Percentiles rank a stretch among this genome's conserved stretches.
These are phyloP conservation scores for Ascochyta pisi DNA, from an alignment of 2,329 filamentous ascomycete species.

Conservation along the genomic window DNA sequence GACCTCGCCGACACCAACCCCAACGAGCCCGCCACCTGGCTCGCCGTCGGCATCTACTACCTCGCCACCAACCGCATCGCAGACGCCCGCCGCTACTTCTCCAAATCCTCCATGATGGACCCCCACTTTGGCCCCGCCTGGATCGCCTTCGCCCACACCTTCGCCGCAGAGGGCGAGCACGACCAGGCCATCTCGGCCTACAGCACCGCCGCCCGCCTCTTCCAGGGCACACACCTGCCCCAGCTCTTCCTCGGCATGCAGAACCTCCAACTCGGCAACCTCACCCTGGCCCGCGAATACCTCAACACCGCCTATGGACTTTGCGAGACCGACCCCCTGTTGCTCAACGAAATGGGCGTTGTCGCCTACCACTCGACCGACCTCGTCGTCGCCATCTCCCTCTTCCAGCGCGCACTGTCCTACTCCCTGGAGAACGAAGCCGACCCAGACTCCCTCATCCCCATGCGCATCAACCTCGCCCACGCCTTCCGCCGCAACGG, in stretches of 20 bases:
- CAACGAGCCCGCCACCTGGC: constrained; percentile 88
- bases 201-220: constrained; percentile 90
- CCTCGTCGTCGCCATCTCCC: constrained; percentile 74
- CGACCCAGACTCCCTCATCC: constrained; percentile 81
- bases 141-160: constrained; percentile 99
- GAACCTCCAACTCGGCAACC: constrained; percentile 93
- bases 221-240: constrained; percentile 95
- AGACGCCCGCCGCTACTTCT: constrained; percentile 94
- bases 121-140: constrained; percentile 96
- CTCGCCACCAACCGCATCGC: constrained; percentile 87
- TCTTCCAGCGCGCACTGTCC: constrained; percentile 78
- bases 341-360: constrained; percentile 94
- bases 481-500: constrained; percentile 82
- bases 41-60: constrained; percentile 96
- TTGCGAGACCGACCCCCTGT: constrained; percentile 83
- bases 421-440: constrained; percentile 83
- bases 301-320: constrained; percentile 85
- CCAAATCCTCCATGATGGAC: constrained; percentile 96
- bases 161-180: constrained; percentile 95
- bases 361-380: constrained; percentile 93
- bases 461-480: constrained; percentile 85
- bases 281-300: constrained; percentile 92
- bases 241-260: constrained; percentile 98
- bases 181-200: constrained; percentile 98
- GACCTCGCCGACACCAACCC: constrained; percentile 91